Evolutionary conservation across 768 basidiomycete genomes (phyloP).

Genomic region (Suillus paluster): DNA sequence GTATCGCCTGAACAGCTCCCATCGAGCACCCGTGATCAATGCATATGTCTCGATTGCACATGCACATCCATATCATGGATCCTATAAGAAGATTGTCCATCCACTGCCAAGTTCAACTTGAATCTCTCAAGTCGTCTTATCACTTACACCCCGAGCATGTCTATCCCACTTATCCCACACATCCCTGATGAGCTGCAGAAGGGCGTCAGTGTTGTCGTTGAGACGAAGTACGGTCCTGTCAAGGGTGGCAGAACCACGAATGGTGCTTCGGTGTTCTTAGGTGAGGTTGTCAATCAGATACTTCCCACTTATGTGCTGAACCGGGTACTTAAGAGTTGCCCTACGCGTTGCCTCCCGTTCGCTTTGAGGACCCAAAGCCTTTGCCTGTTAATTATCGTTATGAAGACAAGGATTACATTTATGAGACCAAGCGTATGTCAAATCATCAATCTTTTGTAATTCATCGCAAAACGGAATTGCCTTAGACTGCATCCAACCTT

Average conservation of each 20-base stretch:
- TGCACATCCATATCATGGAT: neutral
- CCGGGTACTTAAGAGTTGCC: slow-evolving; percentile 58
- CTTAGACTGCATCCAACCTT: slow-evolving; percentile 64
- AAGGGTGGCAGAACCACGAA: slow-evolving; percentile 64
- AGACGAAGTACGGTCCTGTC: slow-evolving; percentile 60
- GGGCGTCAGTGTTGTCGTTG: slow-evolving; percentile 46
- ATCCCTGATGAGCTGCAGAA: slow-evolving; percentile 60
- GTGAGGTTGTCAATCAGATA: slow-evolving; percentile 36
- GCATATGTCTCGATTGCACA: neutral
- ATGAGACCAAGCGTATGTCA: slow-evolving; percentile 58
- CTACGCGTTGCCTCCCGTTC: slow-evolving; percentile 65
- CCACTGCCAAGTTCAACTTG: neutral
- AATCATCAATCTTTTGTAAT: too few relatives aligned
- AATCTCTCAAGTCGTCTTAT: neutral
- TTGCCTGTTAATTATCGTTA: slow-evolving; percentile 61
- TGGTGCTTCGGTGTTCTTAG: slow-evolving; percentile 67
- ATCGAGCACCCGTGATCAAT: neutral
- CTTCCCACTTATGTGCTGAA: neutral
- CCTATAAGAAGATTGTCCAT: slow-evolving; percentile 1
- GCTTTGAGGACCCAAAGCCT: slow-evolving; percentile 66
- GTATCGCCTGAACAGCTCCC: neutral
- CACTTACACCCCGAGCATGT: neutral
- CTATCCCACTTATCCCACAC: slow-evolving; percentile 35
- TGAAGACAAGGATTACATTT: slow-evolving; percentile 61
- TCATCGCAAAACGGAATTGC: neutral